Base-by-base conservation (phyloP, 495 filamentous ascomycete genomes). In the Hypoxylon fragiforme region DNA sequence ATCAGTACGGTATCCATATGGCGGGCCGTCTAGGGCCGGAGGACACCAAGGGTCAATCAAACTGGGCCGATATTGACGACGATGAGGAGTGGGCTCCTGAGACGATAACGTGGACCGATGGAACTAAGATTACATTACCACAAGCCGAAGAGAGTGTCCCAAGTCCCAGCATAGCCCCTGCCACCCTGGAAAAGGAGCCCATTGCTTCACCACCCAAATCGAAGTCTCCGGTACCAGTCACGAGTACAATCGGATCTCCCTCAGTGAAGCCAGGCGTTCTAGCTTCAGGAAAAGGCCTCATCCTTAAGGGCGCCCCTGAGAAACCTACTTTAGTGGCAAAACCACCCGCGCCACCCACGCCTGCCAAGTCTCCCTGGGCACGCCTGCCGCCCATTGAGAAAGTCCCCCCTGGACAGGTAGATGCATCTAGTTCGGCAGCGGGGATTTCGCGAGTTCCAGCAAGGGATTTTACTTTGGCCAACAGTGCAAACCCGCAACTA, bases 31-130 rank as follows among this genome's bases (percentile, higher is more conserved):
- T 99, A 16, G 87, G 91, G 42, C 81, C 90, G 46, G 92, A 97
- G 63, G 81, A 83, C 54, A 82, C 84, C 11, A 82, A 81, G 34
- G 85, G 87, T 12, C 91, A 92, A 52, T 89, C 92, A 44, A 84
- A 91, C 12, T 99, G 94, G 94, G 94, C 95, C 13, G 94, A 99
- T 74, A 97, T 98, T 50, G 94, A 97, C 51, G 94, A 99, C 50
- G 94, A 99, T 57, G 94, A 97, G 48, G 92, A 97, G 66, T 99
- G 94, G 94, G 91, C 88, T 2, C 95, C 94, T 0, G 92, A 97
- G 56, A 86, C 88, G 5, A 95, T 97, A 53, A 90, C 95, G 57
- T 99, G 94, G 94, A 91, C 87, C 57, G 94, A 99, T 70, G 92
- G 92, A 24, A 97, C 92, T 11, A 97, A 97, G 73, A 89, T 91